These are phyloP conservation scores for Bremia lactucae DNA, from an alignment of 352 stramenopile genomes.

Conservation along the genomic window DNA sequence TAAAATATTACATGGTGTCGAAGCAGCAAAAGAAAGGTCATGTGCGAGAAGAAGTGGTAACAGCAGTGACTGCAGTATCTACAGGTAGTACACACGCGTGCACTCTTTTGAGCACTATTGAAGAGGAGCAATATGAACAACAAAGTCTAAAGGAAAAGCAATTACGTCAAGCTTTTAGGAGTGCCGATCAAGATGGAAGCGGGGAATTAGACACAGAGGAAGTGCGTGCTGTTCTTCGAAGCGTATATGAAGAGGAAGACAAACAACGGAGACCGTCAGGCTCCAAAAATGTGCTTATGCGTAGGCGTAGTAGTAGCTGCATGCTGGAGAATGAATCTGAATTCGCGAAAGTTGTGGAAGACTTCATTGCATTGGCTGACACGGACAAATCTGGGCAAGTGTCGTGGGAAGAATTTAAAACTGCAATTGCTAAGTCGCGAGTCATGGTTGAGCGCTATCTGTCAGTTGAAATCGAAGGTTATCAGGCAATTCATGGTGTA, in stretches of 20 bases:
- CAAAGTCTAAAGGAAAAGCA: conserved; percentile 84
- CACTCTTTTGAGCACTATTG: conserved; percentile 44
- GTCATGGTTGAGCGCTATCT: conserved; percentile 60
- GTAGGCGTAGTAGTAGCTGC: conserved; percentile 39
- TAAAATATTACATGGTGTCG: conserved; percentile 72
- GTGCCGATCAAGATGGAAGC: conserved; percentile 63
- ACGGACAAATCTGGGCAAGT: conserved; percentile 69
- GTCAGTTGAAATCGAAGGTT: conserved; percentile 69
- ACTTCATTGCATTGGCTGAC: conserved; percentile 71
- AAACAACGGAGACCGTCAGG: conserved; percentile 29
- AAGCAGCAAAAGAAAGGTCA: conserved; percentile 54
- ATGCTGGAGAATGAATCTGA: conserved; percentile 45
- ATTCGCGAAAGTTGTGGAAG: conserved; percentile 46
- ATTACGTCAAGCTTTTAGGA: conserved; percentile 62
- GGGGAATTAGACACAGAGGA: conserved; percentile 70
- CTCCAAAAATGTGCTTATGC: conserved; percentile 18
- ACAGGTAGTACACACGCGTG: conserved; percentile 43
- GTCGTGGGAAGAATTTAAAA: conserved; percentile 83
- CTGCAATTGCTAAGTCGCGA: conserved; percentile 68
- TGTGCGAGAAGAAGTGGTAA: conserved; percentile 42
- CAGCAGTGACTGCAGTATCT: conserved; percentile 40
- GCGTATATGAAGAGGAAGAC: conserved; percentile 65
- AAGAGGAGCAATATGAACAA: conserved; percentile 65
- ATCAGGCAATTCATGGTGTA: conserved; percentile 50
- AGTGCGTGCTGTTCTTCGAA: conserved; percentile 56